A percentile compares a stretch with the other conserved stretches of the same genome.
Conservation (phyloP, 257 asterid species). For the Fraxinus americana region DNA sequence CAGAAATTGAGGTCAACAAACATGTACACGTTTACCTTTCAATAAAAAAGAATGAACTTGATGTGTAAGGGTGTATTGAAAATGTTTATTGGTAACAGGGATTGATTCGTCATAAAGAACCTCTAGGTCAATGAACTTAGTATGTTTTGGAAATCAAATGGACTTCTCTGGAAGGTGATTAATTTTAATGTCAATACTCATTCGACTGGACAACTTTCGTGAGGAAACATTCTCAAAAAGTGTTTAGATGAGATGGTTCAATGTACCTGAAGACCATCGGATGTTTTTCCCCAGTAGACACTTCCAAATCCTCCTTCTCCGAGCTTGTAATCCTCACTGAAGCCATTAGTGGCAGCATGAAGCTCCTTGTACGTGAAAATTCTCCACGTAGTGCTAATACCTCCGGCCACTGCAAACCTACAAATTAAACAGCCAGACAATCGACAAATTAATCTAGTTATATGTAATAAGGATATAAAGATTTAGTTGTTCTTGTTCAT, state of each 20-base stretch:
- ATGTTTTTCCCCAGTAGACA: slow-evolving; percentile 82
- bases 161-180: too few relatives aligned
- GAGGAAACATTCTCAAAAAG: neutral
- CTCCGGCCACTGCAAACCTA: slow-evolving; percentile 48
- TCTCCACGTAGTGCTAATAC: slow-evolving; percentile 50
- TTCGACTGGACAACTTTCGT: too few relatives aligned
- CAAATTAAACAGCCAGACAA: slow-evolving; percentile 1
- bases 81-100: too few relatives aligned
- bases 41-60: too few relatives aligned
- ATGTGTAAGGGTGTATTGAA: too few relatives aligned
- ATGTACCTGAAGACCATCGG: slow-evolving; percentile 80
- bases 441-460: neutral
- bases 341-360: slow-evolving; percentile 76
- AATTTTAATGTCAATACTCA: too few relatives aligned
- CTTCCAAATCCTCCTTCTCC: slow-evolving; percentile 95
- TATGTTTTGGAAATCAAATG: too few relatives aligned
- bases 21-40: too few relatives aligned
- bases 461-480: neutral
- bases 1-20: too few relatives aligned
- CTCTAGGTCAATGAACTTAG: too few relatives aligned
- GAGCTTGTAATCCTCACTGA: slow-evolving; percentile 70
- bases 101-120: too few relatives aligned
- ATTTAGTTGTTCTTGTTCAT: slow-evolving; percentile 1
- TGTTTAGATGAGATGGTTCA: neutral
- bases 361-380: slow-evolving; percentile 79